These are phyloP conservation scores for Oehlia diaphana DNA, from an alignment of 192 early-diverging fungal genomes.

Conservation along the genomic window DNA sequence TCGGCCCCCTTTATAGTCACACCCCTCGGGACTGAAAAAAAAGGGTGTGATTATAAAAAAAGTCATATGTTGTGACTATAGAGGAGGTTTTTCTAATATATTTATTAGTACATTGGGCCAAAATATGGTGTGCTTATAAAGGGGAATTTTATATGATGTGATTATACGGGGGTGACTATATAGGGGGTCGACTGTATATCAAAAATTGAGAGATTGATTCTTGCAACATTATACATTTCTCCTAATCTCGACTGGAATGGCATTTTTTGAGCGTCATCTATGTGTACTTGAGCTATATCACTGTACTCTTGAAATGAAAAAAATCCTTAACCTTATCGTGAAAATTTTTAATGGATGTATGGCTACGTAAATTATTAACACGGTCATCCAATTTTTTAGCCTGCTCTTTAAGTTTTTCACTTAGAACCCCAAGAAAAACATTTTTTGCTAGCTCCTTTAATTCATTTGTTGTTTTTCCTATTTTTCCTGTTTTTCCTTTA, in stretches of 20 bases:
- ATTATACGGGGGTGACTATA: too few species aligned
- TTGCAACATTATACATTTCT: constrained; percentile 13
- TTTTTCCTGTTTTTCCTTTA: background rate
- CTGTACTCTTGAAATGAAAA: background rate
- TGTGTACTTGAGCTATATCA: background rate
- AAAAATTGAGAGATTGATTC: background rate
- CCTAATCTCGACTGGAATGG: background rate
- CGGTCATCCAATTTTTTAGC: background rate
- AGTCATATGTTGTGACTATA: too few species aligned
- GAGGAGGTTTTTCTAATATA: too few species aligned
- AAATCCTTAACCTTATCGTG: background rate
- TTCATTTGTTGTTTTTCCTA: background rate
- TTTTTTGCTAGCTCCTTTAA: background rate
- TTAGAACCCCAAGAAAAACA: background rate
- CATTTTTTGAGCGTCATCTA: background rate
- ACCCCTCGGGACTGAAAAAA: too few species aligned
- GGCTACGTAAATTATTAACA: background rate
- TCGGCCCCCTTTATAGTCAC: too few species aligned
- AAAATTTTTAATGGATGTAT: background rate
- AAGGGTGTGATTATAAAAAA: too few species aligned
- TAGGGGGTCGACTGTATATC: too few species aligned
- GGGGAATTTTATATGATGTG: too few species aligned
- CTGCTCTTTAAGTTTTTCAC: background rate
- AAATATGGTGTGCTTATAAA: too few species aligned
- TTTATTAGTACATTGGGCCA: too few species aligned